Conservation (phyloP, 148 eudicot species). For the Arbutus unedo region DNA sequence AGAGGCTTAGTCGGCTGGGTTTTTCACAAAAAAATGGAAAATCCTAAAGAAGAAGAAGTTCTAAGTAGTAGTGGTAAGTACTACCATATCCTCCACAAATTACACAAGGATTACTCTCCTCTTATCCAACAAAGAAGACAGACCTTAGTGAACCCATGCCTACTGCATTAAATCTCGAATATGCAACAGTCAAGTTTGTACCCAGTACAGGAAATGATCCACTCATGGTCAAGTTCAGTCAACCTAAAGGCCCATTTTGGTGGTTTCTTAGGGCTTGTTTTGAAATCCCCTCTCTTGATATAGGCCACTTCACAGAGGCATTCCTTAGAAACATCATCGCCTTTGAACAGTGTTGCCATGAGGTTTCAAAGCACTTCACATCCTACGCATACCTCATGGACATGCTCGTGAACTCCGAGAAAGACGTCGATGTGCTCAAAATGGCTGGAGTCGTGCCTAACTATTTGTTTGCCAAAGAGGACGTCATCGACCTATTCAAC, state of each 20-base stretch:
- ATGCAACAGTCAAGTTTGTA: neutral
- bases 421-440: neutral
- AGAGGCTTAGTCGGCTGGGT: no score
- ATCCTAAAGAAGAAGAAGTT: neutral
- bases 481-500: neutral
- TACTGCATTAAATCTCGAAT: neutral
- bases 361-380: neutral
- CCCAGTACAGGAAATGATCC: rapidly evolving
- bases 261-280: neutral
- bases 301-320: neutral
- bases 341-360: neutral
- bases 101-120: neutral
- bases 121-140: neutral
- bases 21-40: no score
- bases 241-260: neutral
- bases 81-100: neutral
- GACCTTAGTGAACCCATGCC: neutral
- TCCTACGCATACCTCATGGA: neutral
- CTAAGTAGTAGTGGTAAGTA: neutral
- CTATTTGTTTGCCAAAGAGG: neutral
- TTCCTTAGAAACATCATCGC: constrained; percentile 7
- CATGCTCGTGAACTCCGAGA: neutral
- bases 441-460: neutral
- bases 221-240: neutral
- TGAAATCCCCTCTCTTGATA: neutral